Conservation (phyloP, 139 green algal species). For the Picochlorum sp. region DNA sequence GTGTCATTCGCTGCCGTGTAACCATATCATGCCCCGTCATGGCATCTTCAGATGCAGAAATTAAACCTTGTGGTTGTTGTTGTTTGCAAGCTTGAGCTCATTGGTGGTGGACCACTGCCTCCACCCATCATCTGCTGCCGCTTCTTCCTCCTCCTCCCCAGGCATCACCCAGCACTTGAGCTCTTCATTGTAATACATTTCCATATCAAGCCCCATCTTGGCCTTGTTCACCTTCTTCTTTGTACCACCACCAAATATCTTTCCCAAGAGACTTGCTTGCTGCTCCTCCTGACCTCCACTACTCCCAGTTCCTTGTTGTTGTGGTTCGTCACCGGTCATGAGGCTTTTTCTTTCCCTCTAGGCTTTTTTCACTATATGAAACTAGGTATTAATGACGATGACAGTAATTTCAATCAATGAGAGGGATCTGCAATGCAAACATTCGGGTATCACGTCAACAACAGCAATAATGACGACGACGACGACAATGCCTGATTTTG, state of each 20-base stretch:
- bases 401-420: no score
- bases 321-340: background rate
- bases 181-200: conserved; percentile 34
- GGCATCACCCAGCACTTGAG: conserved; percentile 35
- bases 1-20: background rate
- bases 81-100: background rate
- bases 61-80: no score
- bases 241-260: conserved; percentile 5
- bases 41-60: background rate
- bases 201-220: conserved; percentile 20
- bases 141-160: conserved; percentile 25
- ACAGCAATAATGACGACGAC: no score
- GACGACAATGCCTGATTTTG: no score
- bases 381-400: no score
- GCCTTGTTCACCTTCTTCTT: background rate
- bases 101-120: no score
- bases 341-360: background rate
- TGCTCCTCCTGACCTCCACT: background rate
- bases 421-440: no score
- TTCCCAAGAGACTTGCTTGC: background rate
- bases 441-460: no score
- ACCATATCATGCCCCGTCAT: background rate
- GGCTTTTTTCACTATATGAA: no score
- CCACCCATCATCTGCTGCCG: background rate
- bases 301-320: background rate